Evolutionary conservation across 306 rosid genomes (phyloP).

Genomic region (Corylus heterophylla): DNA sequence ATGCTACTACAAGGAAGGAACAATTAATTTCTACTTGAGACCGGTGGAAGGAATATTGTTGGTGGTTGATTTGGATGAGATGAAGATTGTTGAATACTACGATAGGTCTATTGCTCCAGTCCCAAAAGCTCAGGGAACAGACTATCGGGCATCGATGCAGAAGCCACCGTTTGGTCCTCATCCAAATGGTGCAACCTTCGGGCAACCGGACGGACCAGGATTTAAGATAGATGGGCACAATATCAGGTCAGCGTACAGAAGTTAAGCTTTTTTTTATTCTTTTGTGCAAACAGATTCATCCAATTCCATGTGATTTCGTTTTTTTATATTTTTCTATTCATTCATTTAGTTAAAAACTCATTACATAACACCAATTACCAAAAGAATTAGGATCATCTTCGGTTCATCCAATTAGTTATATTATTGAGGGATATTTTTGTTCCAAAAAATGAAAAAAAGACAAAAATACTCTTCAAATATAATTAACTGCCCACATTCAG

Average conservation of each 20-base stretch:
- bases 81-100: conserved; percentile 30
- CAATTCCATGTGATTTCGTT: not conserved
- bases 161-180: conserved; percentile 34
- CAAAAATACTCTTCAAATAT: no score
- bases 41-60: conserved; percentile 41
- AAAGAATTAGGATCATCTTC: no score
- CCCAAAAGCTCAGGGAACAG: conserved; percentile 38
- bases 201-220: conserved; percentile 33
- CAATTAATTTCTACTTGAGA: conserved; percentile 36
- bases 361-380: no score
- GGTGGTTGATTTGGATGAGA: conserved; percentile 38
- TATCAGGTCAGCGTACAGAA: conserved; percentile 24
- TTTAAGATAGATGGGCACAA: conserved; percentile 33
- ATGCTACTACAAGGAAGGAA: conserved; percentile 31
- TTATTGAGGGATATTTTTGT: no score
- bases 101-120: conserved; percentile 32
- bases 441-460: no score
- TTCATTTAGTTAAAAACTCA: no score
- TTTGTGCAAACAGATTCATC: not conserved
- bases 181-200: conserved; percentile 14
- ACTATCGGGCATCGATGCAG: conserved; percentile 28
- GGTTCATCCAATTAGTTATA: no score
- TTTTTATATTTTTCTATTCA: no score
- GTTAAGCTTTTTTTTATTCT: no score
- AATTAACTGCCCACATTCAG: no score